Evolutionary conservation across 495 filamentous ascomycete species (phyloP).

Genomic region (Hyaloscypha hepaticicola): DNA sequence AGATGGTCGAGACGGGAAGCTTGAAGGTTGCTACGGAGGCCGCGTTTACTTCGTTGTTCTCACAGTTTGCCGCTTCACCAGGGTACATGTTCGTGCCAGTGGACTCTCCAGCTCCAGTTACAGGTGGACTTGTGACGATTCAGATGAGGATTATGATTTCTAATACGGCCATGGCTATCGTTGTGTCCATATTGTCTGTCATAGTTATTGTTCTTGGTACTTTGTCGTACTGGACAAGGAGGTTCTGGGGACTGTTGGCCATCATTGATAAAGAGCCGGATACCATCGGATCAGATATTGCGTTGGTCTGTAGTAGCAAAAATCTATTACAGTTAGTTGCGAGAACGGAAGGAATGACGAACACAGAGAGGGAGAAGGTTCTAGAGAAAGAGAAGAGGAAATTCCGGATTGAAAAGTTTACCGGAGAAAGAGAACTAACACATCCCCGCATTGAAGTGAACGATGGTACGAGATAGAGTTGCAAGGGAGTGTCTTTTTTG

Average conservation of each 20-base stretch:
- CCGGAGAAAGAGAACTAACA: not conserved
- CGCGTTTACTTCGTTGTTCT: constrained; percentile 2
- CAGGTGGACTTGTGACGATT: not conserved
- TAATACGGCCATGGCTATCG: not conserved
- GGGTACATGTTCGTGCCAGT: not conserved
- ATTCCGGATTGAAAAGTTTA: not conserved
- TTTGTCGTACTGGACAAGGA: not conserved
- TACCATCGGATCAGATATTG: not conserved
- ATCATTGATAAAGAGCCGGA: not conserved
- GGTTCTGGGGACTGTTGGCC: not conserved
- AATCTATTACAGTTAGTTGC: not conserved
- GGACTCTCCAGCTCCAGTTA: not conserved
- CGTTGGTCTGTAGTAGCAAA: not conserved
- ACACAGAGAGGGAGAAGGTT: not conserved
- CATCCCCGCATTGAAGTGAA: not conserved
- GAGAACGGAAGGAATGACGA: not conserved
- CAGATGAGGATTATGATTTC: not conserved
- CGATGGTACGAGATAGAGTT: constrained; percentile 2
- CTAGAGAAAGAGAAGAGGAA: not conserved
- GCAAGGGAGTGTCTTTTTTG: not conserved
- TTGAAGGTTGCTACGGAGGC: not conserved
- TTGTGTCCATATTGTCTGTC: not conserved
- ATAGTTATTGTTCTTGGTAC: not conserved
- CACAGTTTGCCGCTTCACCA: not conserved
- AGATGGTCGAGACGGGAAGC: not conserved